Conservation (phyloP, 257 asterid species). For the Gentiana dahurica region DNA sequence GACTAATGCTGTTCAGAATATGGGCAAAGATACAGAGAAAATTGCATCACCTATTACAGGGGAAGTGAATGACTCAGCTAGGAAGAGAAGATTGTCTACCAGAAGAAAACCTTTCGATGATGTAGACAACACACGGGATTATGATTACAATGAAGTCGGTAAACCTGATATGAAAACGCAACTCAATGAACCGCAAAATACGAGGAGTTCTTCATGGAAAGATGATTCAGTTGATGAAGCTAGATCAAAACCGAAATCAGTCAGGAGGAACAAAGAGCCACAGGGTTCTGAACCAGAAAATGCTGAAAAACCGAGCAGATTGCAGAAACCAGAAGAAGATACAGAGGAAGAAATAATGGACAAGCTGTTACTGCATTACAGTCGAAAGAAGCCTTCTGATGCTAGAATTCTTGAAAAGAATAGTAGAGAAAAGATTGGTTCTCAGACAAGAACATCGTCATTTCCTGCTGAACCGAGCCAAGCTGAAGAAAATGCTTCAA, state of each 20-base stretch:
- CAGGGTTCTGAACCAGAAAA: constrained; percentile 10
- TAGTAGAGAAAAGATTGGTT: constrained; percentile 18
- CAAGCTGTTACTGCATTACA: constrained; percentile 39
- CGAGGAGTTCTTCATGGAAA: constrained; percentile 32
- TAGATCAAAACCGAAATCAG: constrained; percentile 34
- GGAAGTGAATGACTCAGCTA: background rate
- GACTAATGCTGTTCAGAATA: constrained; percentile 15
- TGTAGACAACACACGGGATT: background rate
- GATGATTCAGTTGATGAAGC: constrained; percentile 10
- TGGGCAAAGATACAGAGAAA: constrained; percentile 11
- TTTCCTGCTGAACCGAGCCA: constrained; percentile 33
- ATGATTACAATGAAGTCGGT: constrained; percentile 14
- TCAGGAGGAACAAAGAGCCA: constrained; percentile 17
- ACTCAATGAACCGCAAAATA: constrained; percentile 12
- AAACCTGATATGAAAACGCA: constrained; percentile 3
- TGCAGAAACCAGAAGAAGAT: constrained; percentile 9
- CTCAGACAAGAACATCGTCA: constrained; percentile 34
- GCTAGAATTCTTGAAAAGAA: constrained; percentile 10
- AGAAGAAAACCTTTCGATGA: background rate
- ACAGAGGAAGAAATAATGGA: constrained; percentile 54
- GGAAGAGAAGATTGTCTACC: background rate
- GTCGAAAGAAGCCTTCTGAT: constrained; percentile 34
- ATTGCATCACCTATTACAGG: background rate
- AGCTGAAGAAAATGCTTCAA: constrained; percentile 23
- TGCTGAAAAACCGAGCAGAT: constrained; percentile 1